phyloP scores from a whole-genome alignment of 2,329 filamentous ascomycete species.

The Torrubiella hemipterigena region DNA sequence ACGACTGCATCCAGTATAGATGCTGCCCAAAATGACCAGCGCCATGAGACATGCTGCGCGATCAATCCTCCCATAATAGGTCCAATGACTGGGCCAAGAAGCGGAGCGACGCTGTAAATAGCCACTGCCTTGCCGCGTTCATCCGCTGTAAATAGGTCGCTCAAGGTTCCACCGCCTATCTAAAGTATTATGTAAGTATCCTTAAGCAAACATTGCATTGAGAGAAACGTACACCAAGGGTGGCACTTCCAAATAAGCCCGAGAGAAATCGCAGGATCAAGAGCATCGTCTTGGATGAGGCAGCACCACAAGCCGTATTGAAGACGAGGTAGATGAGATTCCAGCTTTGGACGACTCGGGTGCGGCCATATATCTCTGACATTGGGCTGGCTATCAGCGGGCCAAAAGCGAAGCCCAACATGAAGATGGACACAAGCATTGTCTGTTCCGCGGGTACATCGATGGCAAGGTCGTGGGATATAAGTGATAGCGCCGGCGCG shows the following conservation, averaged over 20 bases:
- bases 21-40: conserved; percentile 56
- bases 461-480: conserved; percentile 42
- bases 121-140: conserved; percentile 40
- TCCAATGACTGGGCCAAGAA: conserved; percentile 42
- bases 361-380: conserved; percentile 47
- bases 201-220: conserved; percentile 30
- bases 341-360: conserved; percentile 28
- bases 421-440: conserved; percentile 51
- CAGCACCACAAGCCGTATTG: conserved; percentile 40
- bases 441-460: conserved; percentile 44
- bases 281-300: conserved; percentile 36
- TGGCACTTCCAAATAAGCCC: conserved; percentile 49
- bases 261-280: conserved; percentile 48
- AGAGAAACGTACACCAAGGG: conserved; percentile 36
- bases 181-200: too few species aligned
- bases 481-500: conserved; percentile 45
- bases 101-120: conserved; percentile 45
- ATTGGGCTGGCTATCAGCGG: conserved; percentile 47
- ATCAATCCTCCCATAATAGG: conserved; percentile 48
- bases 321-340: conserved; percentile 41
- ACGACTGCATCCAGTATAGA: conserved; percentile 45
- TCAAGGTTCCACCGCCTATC: conserved; percentile 41
- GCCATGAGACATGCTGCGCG: conserved; percentile 41
- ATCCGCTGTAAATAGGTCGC: conserved; percentile 40
- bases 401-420: conserved; percentile 50